Evolutionary conservation across 2,329 filamentous ascomycete genomes (phyloP).

Genomic region (Xylariaceae sp.): DNA sequence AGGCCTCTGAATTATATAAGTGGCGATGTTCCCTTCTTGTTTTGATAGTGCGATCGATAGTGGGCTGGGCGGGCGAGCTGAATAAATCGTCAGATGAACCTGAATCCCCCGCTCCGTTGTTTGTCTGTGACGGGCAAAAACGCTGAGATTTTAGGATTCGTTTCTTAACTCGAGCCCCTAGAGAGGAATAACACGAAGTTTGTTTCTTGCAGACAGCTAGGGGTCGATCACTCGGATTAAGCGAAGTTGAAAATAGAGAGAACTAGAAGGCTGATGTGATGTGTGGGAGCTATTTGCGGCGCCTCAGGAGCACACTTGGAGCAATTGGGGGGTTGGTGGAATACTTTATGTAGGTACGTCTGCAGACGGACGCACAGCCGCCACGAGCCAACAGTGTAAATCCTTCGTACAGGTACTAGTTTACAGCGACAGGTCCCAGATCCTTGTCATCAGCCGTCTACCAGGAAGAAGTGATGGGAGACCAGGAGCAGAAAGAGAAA

Average conservation of each 20-base stretch:
- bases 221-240: constrained; percentile 4
- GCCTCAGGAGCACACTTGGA: constrained; percentile 14
- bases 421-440: not conserved
- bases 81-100: constrained; percentile 6
- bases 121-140: too few species aligned
- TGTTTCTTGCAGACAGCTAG: too few species aligned
- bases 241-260: constrained; percentile 3
- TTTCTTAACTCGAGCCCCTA: too few species aligned
- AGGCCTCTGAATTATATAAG: not conserved
- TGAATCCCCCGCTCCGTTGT: constrained; percentile 14
- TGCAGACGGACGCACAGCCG: constrained; percentile 22
- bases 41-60: too few species aligned
- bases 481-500: not conserved
- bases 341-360: constrained; percentile 27
- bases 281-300: constrained; percentile 17
- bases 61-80: not conserved
- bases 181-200: too few species aligned
- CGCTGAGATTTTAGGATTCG: too few species aligned
- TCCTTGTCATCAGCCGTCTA: constrained; percentile 3
- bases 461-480: constrained; percentile 1
- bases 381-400: constrained; percentile 19
- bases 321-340: constrained; percentile 22
- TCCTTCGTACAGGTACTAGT: constrained; percentile 13
- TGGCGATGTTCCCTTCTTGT: too few species aligned
- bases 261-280: too few species aligned